Conservation (phyloP, 1,139 yeast genomes). For the Saccharomyces hybrid region DNA sequence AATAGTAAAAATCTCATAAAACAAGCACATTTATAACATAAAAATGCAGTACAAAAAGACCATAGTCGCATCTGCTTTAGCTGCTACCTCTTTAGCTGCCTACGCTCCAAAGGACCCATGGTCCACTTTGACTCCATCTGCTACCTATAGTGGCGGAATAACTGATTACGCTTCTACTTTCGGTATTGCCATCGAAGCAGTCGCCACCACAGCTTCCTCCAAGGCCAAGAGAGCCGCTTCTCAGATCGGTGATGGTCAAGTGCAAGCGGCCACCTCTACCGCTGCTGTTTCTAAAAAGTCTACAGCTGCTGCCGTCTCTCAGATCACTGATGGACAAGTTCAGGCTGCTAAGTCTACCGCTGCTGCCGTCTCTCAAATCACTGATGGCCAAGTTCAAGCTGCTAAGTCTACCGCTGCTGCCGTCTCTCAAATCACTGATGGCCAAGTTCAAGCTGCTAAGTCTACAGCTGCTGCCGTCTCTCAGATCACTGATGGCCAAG, state of each 20-base stretch:
- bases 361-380: slow-evolving; percentile 13
- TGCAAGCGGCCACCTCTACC: slow-evolving; percentile 10
- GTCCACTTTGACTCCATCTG: slow-evolving; percentile 61
- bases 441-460: slow-evolving; percentile 22
- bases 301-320: slow-evolving; percentile 30
- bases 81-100: slow-evolving; percentile 50
- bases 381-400: slow-evolving; percentile 19
- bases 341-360: slow-evolving; percentile 7
- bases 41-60: slow-evolving; percentile 34
- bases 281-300: background rate
- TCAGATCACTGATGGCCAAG: slow-evolving; percentile 41
- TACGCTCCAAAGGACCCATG: slow-evolving; percentile 63
- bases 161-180: slow-evolving; percentile 32
- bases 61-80: slow-evolving; percentile 37
- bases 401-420: slow-evolving; percentile 10
- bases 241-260: slow-evolving; percentile 40
- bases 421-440: slow-evolving; percentile 16
- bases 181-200: slow-evolving; percentile 16
- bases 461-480: slow-evolving; percentile 39
- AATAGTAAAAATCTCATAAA: background rate
- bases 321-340: slow-evolving; percentile 3
- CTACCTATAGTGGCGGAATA: slow-evolving; percentile 49
- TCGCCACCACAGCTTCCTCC: slow-evolving; percentile 29
- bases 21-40: background rate
- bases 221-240: slow-evolving; percentile 39